These are phyloP conservation scores for Yarrowia keelungensis DNA, from an alignment of 805 yeast species.

Conservation along the genomic window DNA sequence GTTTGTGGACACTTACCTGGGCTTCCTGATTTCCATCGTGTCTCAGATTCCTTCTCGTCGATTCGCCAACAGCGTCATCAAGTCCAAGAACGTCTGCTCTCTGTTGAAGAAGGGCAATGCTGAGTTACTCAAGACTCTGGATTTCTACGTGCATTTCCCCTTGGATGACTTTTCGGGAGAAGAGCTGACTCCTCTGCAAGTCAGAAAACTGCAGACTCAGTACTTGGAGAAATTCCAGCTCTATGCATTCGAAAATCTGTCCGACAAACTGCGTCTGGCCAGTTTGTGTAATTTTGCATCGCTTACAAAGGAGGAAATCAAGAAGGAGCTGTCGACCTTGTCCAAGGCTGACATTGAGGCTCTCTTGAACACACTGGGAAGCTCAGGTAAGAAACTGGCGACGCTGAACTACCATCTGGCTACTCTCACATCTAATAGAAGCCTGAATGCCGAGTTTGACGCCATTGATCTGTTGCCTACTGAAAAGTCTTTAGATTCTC, in stretches of 20 bases:
- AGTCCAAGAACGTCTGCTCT: conserved; percentile 46
- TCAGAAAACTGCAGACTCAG: conserved; percentile 13
- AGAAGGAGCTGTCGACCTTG: conserved; percentile 32
- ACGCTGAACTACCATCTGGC: conserved; percentile 13
- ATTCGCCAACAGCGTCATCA: conserved; percentile 49
- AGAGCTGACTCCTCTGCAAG: conserved; percentile 25
- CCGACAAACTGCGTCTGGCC: conserved; percentile 2
- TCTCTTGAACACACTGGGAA: conserved; percentile 18
- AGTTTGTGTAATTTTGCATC: conserved; percentile 39
- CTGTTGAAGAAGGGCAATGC: conserved; percentile 34
- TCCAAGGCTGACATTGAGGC: conserved; percentile 19
- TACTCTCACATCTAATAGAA: conserved; percentile 6
- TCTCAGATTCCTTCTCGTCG: conserved; percentile 56
- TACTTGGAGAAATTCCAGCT: conserved; percentile 27
- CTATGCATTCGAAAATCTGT: conserved; percentile 13
- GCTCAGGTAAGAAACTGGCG: conserved; percentile 22
- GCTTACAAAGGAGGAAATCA: conserved; percentile 42
- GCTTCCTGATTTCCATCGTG: conserved; percentile 47
- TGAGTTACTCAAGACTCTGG: conserved; percentile 40
- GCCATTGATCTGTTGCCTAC: conserved; percentile 39
- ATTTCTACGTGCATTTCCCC: conserved; percentile 51
- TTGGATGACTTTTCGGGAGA: conserved; percentile 54
- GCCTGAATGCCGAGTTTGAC: conserved; percentile 25
- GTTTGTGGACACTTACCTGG: conserved; percentile 9
- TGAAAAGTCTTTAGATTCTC: conserved; percentile 38